Conservation (phyloP, 1,139 yeast genomes). For the Eremothecium gossypii region DNA sequence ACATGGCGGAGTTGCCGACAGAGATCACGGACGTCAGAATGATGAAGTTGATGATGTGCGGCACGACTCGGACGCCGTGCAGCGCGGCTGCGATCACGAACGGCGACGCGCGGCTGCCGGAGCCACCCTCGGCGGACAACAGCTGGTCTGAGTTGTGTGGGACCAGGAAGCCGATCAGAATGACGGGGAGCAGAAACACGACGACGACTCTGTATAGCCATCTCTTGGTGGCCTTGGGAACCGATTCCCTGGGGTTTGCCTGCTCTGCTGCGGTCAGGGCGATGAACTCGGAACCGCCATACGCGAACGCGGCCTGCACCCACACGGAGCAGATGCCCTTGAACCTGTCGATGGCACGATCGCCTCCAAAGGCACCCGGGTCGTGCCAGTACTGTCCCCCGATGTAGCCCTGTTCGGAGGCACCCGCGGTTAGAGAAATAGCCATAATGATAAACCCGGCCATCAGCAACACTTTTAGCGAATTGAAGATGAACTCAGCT, state of each 20-base stretch:
- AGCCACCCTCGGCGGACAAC: slow-evolving; percentile 34
- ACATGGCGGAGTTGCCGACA: slow-evolving; percentile 66
- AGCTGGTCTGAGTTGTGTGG: slow-evolving; percentile 46
- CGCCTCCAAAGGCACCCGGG: slow-evolving; percentile 53
- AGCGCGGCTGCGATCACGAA: slow-evolving; percentile 59
- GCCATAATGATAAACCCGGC: slow-evolving; percentile 53
- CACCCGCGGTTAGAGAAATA: slow-evolving; percentile 48
- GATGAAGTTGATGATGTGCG: slow-evolving; percentile 61
- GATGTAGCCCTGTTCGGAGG: slow-evolving; percentile 43
- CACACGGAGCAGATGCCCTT: slow-evolving; percentile 75
- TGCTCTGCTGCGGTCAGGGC: slow-evolving; percentile 85
- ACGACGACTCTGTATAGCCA: slow-evolving; percentile 60
- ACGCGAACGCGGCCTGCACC: slow-evolving; percentile 74
- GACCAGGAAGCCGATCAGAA: slow-evolving; percentile 52
- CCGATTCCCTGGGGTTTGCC: slow-evolving; percentile 52
- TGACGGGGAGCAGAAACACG: slow-evolving; percentile 49
- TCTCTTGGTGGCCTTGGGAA: slow-evolving; percentile 60
- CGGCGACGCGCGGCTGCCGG: slow-evolving; percentile 48
- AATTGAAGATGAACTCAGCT: slow-evolving; percentile 52
- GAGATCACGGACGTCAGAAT: slow-evolving; percentile 57
- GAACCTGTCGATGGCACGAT: slow-evolving; percentile 27
- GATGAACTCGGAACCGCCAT: slow-evolving; percentile 71
- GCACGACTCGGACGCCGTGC: slow-evolving; percentile 56
- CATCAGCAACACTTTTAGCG: slow-evolving; percentile 49
- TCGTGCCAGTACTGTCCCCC: slow-evolving; percentile 49